Base-by-base conservation (phyloP, 495 filamentous ascomycete species). In the Letharia columbiana region DNA sequence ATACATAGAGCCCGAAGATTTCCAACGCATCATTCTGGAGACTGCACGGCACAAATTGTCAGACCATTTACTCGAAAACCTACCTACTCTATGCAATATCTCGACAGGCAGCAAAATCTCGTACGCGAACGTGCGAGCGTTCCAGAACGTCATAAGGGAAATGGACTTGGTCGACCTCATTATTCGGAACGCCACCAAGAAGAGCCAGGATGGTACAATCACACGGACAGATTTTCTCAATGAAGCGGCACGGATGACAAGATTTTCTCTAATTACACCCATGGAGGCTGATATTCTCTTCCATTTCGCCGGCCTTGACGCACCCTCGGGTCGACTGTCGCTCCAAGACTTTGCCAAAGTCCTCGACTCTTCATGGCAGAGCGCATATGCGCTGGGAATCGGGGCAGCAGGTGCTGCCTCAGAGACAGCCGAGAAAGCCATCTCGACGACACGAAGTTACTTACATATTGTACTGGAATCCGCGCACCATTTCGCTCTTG, bases 221-320 rank as follows among this genome's bases (percentile, higher is more conserved):
- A 96, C 93, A 8, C 84, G 91, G 40, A 84, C 91, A 23, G 94
- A 98, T 70, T 98, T 98, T 77, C 78, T 98, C 57, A 96, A 96
- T 77, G 92, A 96, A 77, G 94, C 94, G 28, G 87, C 93, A 33
- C 86, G 86, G 50, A 85, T 92, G 71, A 94, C 92, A 35, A 86
- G 95, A 31, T 98, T 96, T 78, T 91, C 91, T 7, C 81, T 94
- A 0, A 96, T 96, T 77, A 97, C 94, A 0, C 94, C 94, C 2
- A 96, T 98, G 93, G 94, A 98, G 75, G 94, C 95, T 4, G 94
- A 98, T 74, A 98, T 98, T 69, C 83, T 98, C 23, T 98, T 98
- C 81, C 94, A 98, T 76, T 98, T 98, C 71, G 94, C 94, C 49
- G 91, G 91, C 54, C 80, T 98, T 56, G 91, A 96, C 73, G 88